Evolutionary conservation across 441 rosid species (phyloP).

Genomic region (Pelargonium australe): DNA sequence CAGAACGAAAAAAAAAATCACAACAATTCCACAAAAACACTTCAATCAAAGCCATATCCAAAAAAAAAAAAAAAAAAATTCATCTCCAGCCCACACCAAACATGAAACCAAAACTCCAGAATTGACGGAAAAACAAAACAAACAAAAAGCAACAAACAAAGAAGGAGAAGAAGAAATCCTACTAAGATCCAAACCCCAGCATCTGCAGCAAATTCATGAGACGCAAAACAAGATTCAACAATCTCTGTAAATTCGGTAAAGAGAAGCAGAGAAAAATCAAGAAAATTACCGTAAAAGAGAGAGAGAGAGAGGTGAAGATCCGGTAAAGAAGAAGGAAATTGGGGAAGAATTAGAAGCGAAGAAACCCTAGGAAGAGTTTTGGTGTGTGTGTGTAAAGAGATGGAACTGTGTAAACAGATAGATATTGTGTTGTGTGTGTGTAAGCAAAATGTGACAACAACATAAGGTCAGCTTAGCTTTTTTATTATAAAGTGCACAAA

Average conservation of each 20-base stretch:
- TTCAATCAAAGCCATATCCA: not conserved
- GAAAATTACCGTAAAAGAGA: constrained; percentile 10
- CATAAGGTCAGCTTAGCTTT: not conserved
- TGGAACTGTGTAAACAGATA: constrained; percentile 34
- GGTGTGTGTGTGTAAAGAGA: not conserved
- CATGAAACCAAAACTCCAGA: too few relatives aligned
- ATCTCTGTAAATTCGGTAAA: not conserved
- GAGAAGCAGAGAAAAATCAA: not conserved
- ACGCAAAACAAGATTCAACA: not conserved
- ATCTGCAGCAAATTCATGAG: not conserved
- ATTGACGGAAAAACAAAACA: not conserved
- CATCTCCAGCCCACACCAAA: not conserved
- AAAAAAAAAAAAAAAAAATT: too few relatives aligned
- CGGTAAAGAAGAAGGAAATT: not conserved
- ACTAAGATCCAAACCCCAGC: constrained; percentile 3
- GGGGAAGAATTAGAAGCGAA: not conserved
- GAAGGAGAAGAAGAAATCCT: not conserved
- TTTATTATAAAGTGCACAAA: constrained; percentile 1
- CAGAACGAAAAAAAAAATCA: not conserved
- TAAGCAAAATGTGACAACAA: constrained; percentile 8
- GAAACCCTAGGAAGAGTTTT: constrained; percentile 9
- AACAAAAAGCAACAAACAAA: too few relatives aligned
- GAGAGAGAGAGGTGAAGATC: constrained; percentile 8
- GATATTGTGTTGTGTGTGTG: constrained; percentile 9
- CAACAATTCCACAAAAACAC: not conserved